These are phyloP conservation scores for Hirschfeldia incana DNA, from an alignment of 345 rosid genomes.

Conservation along the genomic window DNA sequence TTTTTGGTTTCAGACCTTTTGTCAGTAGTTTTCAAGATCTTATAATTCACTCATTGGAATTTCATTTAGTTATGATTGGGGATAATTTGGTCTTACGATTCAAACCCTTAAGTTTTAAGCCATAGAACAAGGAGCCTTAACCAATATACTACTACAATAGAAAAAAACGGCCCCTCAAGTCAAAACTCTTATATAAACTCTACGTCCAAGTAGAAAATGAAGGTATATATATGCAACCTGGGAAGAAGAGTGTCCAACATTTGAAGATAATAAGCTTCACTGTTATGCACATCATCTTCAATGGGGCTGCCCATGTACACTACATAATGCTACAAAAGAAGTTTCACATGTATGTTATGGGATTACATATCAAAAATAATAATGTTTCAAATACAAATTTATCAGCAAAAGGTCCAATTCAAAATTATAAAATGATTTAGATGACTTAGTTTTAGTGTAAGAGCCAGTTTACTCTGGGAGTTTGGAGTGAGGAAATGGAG, in stretches of 20 bases:
- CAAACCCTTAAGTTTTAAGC: neutral
- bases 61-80: neutral
- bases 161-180: neutral
- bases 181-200: neutral
- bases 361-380: neutral
- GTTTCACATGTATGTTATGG: neutral
- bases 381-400: neutral
- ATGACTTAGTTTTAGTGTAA: neutral
- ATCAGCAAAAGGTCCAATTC: neutral
- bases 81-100: neutral
- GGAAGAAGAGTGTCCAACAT: constrained; percentile 29
- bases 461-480: constrained; percentile 23
- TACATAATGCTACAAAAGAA: constrained; percentile 33
- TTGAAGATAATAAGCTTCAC: constrained; percentile 22
- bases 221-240: constrained; percentile 2
- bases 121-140: neutral
- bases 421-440: neutral
- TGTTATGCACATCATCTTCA: constrained; percentile 9
- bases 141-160: neutral
- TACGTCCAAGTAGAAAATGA: neutral
- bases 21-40: neutral
- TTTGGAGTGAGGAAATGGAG: constrained; percentile 8
- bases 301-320: constrained; percentile 28
- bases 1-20: neutral
- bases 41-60: neutral